Percentiles rank a stretch among this genome's conserved stretches.
These are phyloP conservation scores for Haplosporangium gracile DNA, from an alignment of 192 early-diverging fungal genomes.

Conservation along the genomic window DNA sequence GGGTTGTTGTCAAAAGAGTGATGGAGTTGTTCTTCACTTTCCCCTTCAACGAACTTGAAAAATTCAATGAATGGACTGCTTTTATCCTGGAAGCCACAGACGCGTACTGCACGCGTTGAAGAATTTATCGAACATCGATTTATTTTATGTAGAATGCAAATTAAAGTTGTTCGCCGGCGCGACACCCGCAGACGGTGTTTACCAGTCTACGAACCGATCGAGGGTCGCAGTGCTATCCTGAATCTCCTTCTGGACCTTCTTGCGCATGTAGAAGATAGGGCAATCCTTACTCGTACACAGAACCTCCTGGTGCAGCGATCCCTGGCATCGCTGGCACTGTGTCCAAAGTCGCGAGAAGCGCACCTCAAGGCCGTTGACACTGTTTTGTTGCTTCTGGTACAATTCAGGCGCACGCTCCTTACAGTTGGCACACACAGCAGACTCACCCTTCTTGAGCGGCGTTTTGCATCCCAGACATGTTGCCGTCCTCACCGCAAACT, in stretches of 20 bases:
- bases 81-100: not conserved
- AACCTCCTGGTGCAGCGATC: slow-evolving; percentile 93
- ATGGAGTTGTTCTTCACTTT: not conserved
- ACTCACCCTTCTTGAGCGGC: slow-evolving; percentile 78
- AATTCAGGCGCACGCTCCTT: slow-evolving; percentile 76
- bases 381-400: slow-evolving; percentile 79
- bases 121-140: not conserved
- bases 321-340: slow-evolving; percentile 97
- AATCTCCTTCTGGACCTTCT: slow-evolving; percentile 95
- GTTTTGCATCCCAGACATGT: slow-evolving; percentile 95
- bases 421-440: slow-evolving; percentile 89
- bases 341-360: slow-evolving; percentile 94
- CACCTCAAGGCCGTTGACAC: slow-evolving; percentile 79
- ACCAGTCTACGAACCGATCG: slow-evolving; percentile 75
- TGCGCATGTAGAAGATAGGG: slow-evolving; percentile 99
- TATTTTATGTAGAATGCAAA: not conserved
- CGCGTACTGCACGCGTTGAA: not conserved
- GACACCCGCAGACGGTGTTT: not conserved
- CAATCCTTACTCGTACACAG: slow-evolving; percentile 96
- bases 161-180: not conserved
- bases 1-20: not conserved
- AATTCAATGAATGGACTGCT: slow-evolving; percentile 4
- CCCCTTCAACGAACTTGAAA: not conserved
- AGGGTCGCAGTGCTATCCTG: slow-evolving; percentile 77
- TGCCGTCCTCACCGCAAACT: slow-evolving; percentile 92